phyloP scores from a whole-genome alignment of 495 filamentous ascomycete genomes.

The Podospora pseudopauciseta region DNA sequence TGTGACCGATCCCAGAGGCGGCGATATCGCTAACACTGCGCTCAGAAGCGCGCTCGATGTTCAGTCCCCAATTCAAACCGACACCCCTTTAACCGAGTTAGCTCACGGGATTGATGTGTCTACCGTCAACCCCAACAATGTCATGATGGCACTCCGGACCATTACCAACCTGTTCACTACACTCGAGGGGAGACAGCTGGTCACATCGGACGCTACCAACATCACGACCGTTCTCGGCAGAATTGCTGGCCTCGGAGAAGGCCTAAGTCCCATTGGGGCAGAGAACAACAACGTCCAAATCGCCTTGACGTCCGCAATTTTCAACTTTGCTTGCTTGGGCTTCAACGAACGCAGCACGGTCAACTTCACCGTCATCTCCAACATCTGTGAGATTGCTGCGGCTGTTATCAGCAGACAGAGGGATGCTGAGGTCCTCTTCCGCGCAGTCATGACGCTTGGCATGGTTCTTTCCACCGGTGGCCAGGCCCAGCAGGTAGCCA shows the following conservation, averaged over 20 bases:
- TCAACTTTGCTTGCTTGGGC: slow-evolving; percentile 75
- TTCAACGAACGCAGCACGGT: slow-evolving; percentile 30
- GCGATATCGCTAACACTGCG: slow-evolving; percentile 50
- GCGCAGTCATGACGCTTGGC: slow-evolving; percentile 76
- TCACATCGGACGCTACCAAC: slow-evolving; percentile 55
- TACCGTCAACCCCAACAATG: slow-evolving; percentile 58
- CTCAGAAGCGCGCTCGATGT: slow-evolving; percentile 44
- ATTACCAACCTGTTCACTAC: slow-evolving; percentile 87
- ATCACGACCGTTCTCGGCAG: slow-evolving; percentile 41
- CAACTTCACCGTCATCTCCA: slow-evolving; percentile 16
- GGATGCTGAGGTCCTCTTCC: slow-evolving; percentile 79
- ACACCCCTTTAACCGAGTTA: slow-evolving; percentile 29
- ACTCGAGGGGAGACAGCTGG: slow-evolving; percentile 61
- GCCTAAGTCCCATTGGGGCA: slow-evolving; percentile 45
- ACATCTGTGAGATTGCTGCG: slow-evolving; percentile 48
- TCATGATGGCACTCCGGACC: slow-evolving; percentile 79
- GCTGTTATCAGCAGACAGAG: slow-evolving; percentile 58
- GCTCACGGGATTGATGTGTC: slow-evolving; percentile 15
- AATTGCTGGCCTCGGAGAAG: slow-evolving; percentile 47
- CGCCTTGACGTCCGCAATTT: slow-evolving; percentile 74
- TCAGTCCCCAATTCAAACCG: slow-evolving; percentile 26
- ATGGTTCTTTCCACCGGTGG: slow-evolving; percentile 61
- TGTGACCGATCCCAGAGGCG: slow-evolving; percentile 39
- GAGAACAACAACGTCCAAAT: slow-evolving; percentile 78
- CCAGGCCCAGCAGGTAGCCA: slow-evolving; percentile 44